Evolutionary conservation across 1,284 basidiomycete species (phyloP).

Genomic region (Cutaneotrichosporon arboriforme): DNA sequence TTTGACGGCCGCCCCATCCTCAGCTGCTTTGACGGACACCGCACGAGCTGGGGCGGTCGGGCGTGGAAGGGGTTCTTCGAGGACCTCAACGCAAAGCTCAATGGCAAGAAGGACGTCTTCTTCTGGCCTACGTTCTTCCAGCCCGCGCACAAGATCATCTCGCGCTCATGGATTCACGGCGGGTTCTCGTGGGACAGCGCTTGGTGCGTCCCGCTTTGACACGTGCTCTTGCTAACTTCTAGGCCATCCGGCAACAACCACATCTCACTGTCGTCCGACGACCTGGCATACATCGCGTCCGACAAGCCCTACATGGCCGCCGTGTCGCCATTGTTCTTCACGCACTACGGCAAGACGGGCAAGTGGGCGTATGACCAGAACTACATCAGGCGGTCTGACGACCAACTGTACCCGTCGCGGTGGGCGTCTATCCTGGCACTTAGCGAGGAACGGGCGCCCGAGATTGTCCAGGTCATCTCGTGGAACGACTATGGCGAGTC

Average conservation of each 20-base stretch:
- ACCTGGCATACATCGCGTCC: conserved; percentile 31
- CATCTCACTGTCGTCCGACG: conserved; percentile 25
- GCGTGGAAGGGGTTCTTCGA: conserved; percentile 38
- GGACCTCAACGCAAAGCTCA: conserved; percentile 20
- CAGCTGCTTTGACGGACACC: conserved; percentile 42
- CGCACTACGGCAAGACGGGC: conserved; percentile 48
- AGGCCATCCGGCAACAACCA: conserved; percentile 35
- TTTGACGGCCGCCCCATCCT: conserved; percentile 25
- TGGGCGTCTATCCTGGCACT: conserved; percentile 37
- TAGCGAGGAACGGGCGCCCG: conserved; percentile 22
- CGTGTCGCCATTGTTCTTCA: conserved; percentile 60
- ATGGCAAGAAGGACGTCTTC: conserved; percentile 31
- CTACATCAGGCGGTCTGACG: conserved; percentile 48
- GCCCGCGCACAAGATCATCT: conserved; percentile 33
- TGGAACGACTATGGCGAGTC: conserved; percentile 50
- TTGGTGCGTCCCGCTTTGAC: conserved; percentile 29
- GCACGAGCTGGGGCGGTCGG: conserved; percentile 27
- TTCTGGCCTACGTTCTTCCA: conserved; percentile 48
- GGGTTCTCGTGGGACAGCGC: conserved; percentile 45
- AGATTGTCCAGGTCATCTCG: conserved; percentile 45
- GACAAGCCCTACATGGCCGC: conserved; percentile 58
- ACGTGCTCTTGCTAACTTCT: not conserved
- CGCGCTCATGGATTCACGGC: conserved; percentile 35
- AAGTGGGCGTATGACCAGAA: conserved; percentile 48
- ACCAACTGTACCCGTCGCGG: conserved; percentile 42